Conservation (phyloP, 305 asterid species). For the Fraxinus ornus region DNA sequence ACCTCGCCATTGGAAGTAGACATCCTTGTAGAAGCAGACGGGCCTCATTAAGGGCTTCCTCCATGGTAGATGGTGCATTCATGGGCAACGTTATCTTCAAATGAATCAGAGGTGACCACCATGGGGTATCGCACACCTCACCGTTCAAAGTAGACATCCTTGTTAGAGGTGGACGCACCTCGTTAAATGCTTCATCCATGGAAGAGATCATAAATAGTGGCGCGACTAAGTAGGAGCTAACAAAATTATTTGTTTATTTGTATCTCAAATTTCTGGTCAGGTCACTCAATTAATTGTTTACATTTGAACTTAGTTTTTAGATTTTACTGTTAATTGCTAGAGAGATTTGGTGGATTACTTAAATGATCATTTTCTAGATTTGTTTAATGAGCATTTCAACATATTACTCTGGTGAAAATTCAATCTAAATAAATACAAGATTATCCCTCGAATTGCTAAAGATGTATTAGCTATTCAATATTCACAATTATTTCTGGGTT, state of each 20-base stretch:
- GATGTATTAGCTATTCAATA: background rate
- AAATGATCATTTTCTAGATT: background rate
- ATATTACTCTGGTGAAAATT: too few species aligned
- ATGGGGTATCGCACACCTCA: too few species aligned
- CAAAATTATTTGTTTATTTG: background rate
- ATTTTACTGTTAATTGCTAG: background rate
- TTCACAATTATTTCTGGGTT: background rate
- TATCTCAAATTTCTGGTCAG: background rate
- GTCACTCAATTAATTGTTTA: background rate
- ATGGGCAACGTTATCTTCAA: too few species aligned
- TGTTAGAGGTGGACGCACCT: too few species aligned
- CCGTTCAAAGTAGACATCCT: too few species aligned
- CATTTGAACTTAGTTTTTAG: background rate
- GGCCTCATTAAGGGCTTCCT: background rate
- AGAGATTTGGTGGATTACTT: background rate
- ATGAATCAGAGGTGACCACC: too few species aligned
- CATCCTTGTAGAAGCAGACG: background rate
- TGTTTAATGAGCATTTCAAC: background rate
- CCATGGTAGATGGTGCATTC: background rate
- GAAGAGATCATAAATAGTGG: background rate
- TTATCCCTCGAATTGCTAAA: background rate
- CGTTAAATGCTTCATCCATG: background rate
- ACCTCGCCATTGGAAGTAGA: background rate
- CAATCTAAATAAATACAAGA: background rate
- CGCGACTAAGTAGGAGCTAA: background rate